Base-by-base conservation (phyloP, 176 grass and related monocot genomes). In the Oryza rufipogon region DNA sequence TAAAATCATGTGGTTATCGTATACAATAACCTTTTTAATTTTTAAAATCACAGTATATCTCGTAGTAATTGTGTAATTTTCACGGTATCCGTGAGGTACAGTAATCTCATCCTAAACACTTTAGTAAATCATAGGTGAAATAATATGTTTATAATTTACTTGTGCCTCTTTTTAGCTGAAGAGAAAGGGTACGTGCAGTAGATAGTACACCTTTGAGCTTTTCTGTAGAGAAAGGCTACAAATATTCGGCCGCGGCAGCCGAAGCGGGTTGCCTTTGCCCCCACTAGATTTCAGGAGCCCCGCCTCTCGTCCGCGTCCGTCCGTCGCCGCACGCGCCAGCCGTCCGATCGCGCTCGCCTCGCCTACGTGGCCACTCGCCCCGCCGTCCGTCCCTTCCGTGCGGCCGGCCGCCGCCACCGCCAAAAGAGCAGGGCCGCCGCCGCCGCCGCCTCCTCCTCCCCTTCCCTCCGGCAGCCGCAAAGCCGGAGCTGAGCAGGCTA, bases 401-500 rank as follows among this genome's bases (percentile, higher is more conserved):
- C 56, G 20, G 17, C n/a, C 39, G 56, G 56, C 54, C 26, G 23
- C 47, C 66, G 66, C n/a, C 6, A 45, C 5, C 17, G 28, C 51
- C 5, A 14, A 20, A 20, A 39, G 20, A 22, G 20, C 56, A 61
- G 56, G 17, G 56, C 20, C 7, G 16, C 68, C 6, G n/a, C 56
- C 6, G n/a, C 56, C 44, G 58, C n/a, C 6, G n/a, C 56, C 30
- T 2, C 28, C 42, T 46, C n/a, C 28, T 65, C 71, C n/a, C n/a
- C 74, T 28, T 74, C 74, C 12, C 13, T 78, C 22, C 80, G 72
- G 64, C 70, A 42, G 69, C 85, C 80, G 64, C 80, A 9, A 22
- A 64, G 85, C 80, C 70, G 76, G 89, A 41, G 39, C 39, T 41
- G 42, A 80, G 85, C 70, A 84, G 70, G 28, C 76, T 80, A 87